Percentiles rank a stretch among this genome's conserved stretches.
These are phyloP conservation scores for Chenopodium formosanum DNA, from an alignment of 148 eudicot species.

Conservation along the genomic window DNA sequence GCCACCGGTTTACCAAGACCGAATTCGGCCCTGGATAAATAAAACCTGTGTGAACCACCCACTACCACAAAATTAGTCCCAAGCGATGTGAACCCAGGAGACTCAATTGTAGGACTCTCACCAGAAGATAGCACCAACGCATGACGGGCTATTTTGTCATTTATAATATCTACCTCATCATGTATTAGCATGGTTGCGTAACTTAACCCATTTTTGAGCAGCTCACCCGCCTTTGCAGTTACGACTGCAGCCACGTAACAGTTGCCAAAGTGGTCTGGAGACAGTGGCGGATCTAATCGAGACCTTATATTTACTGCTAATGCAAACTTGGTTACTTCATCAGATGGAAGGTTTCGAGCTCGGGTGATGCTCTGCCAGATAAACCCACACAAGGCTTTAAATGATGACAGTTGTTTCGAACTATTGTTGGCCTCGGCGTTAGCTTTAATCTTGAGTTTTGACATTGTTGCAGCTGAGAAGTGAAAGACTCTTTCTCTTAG, in stretches of 20 bases:
- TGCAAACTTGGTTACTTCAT: constrained; percentile 7
- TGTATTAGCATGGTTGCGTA: background rate
- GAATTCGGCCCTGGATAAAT: constrained; percentile 8
- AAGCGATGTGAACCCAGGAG: background rate
- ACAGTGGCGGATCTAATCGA: constrained; percentile 23
- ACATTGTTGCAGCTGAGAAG: constrained; percentile 11
- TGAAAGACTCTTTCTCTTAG: constrained; percentile 16
- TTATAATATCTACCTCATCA: background rate
- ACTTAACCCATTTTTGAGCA: background rate
- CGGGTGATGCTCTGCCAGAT: constrained; percentile 18
- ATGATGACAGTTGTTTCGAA: no score
- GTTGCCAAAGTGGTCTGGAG: constrained; percentile 13
- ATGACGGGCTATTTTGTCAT: background rate
- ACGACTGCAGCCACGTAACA: background rate
- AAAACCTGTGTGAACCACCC: constrained; percentile 13
- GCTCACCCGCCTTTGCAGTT: background rate
- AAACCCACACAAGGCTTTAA: constrained; percentile 8
- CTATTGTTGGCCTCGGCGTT: no score
- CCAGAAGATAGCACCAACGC: background rate
- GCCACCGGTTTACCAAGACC: constrained; percentile 14
- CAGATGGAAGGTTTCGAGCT: background rate
- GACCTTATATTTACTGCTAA: constrained; percentile 4
- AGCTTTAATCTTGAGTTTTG: constrained; percentile 16
- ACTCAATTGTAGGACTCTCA: background rate
- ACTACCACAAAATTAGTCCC: background rate